Evolutionary conservation across 768 basidiomycete genomes (phyloP), one percentile per base, ranked within the genome.

Genomic region (Amanita inopinata): DNA sequence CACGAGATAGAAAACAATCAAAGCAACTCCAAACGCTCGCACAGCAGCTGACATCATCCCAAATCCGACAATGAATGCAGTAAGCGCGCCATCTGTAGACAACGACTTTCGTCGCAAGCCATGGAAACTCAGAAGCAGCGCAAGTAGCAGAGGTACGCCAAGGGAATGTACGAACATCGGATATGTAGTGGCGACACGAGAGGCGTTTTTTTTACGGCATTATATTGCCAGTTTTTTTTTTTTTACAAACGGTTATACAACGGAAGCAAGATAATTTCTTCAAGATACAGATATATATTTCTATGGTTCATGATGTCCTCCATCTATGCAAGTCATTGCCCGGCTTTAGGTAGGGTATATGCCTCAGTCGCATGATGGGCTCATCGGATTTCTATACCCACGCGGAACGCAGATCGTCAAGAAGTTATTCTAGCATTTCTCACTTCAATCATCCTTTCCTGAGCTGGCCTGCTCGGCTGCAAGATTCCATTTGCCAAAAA

Each of bases 61-160:
- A 56, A 83, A 80, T 3, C 91, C 92, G 5, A 89, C 78, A 3
- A 78, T 43, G 52, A 84, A 80, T 3, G 90, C 92, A 0, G 85
- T 77, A 4, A 74, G 43, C 1, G 89, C 87, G 14, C 91, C 93
- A 23, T 75, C 76, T 0, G 71, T 70, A 0, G 86, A 86, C 7
- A 97, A 69, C 0, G 88, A 91, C 40, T 76, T 70, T 45, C 80
- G 84, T 11, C 73, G 73, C 7, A 74, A 63, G 3, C 92, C 92
- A 64, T 89, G 85, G 0, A 66, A 49, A 23, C 77, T 74, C 12
- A 91, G 67, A 2, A 73, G 54, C 1, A 68, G 52, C 0, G 84
- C 74, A 12, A 80, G 41, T 18, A 65, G 36, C 24, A 76, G 54
- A 1, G 78, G 66, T 19, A 72, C 33, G 34, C 61, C 22, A 19